Evolutionary conservation across 177 flowering plant species (phyloP).

Genomic region (Telopea speciosissima): DNA sequence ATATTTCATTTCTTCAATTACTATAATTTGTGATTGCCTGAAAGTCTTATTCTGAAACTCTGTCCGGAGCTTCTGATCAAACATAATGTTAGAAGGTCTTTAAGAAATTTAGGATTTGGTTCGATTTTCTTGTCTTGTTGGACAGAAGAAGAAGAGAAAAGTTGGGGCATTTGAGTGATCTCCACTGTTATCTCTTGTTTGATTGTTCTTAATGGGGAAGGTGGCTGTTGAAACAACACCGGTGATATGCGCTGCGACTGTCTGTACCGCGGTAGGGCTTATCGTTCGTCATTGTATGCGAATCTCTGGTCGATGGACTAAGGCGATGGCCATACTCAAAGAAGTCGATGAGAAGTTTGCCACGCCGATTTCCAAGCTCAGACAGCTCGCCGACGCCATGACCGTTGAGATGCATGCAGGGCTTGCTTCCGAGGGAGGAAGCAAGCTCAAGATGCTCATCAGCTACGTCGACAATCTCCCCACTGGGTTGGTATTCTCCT

Average conservation of each 20-base stretch:
- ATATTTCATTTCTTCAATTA: too few relatives aligned
- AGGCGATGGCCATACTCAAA: slow-evolving; percentile 53
- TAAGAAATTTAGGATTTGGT: background rate
- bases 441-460: slow-evolving; percentile 94
- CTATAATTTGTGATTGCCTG: background rate
- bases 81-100: background rate
- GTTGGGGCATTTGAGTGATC: background rate
- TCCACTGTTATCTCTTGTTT: background rate
- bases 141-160: too few relatives aligned
- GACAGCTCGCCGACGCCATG: slow-evolving; percentile 89
- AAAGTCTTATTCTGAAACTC: background rate
- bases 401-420: slow-evolving; percentile 97
- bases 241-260: slow-evolving; percentile 74
- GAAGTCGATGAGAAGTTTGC: slow-evolving; percentile 76
- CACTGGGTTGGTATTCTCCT: slow-evolving; percentile 43
- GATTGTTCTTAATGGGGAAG: slow-evolving; percentile 45
- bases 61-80: background rate
- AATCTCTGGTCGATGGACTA: slow-evolving; percentile 50
- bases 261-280: slow-evolving; percentile 67
- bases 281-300: slow-evolving; percentile 58
- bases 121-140: background rate
- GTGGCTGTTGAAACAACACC: slow-evolving; percentile 65
- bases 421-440: slow-evolving; percentile 88
- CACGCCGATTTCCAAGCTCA: slow-evolving; percentile 53
- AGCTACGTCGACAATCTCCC: slow-evolving; percentile 94